These are phyloP conservation scores for Vaccinium corymbosum DNA, from an alignment of 148 eudicot genomes.

Conservation along the genomic window DNA sequence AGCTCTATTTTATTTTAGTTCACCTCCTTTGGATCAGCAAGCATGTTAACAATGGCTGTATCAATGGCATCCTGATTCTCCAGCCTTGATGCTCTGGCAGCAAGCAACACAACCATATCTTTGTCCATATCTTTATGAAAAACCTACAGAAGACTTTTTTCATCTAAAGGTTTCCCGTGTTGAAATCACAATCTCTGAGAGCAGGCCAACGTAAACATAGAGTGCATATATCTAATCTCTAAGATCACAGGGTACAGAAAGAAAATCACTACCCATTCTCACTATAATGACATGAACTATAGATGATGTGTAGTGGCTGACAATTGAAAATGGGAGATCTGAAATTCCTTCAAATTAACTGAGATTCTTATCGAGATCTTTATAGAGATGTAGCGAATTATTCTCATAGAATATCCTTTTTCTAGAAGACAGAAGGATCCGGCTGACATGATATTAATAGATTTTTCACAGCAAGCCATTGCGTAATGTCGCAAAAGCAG, in stretches of 20 bases:
- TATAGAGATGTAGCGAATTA: neutral
- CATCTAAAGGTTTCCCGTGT: neutral
- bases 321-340: neutral
- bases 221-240: neutral
- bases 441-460: neutral
- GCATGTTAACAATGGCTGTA: constrained; percentile 66
- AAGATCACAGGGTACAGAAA: neutral
- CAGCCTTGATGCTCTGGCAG: constrained; percentile 77
- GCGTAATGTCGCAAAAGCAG: neutral
- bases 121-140: constrained; percentile 57
- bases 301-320: neutral
- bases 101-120: constrained; percentile 58
- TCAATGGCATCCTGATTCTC: constrained; percentile 90
- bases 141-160: constrained; percentile 33
- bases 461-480: neutral
- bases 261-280: neutral
- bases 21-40: constrained; percentile 77
- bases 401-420: neutral
- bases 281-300: neutral
- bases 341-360: neutral
- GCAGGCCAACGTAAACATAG: constrained; percentile 4
- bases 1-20: constrained; percentile 7
- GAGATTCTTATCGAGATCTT: neutral
- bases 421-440: neutral
- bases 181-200: neutral